Conservation (phyloP, 192 early-diverging fungal genomes). For the Coemansia javaensis region DNA sequence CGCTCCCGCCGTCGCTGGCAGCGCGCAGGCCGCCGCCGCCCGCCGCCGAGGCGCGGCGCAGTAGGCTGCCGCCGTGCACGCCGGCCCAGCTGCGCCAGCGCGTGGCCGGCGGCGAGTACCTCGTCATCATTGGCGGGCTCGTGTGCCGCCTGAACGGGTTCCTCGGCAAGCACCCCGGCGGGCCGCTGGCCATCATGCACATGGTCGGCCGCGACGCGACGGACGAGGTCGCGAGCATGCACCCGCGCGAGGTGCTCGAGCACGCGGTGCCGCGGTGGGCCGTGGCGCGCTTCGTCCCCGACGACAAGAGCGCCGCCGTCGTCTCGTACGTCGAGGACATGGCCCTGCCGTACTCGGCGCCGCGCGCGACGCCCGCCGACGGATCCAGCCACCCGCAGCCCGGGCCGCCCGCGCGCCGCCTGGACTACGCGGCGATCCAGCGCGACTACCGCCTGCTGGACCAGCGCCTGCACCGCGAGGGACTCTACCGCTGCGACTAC, state of each 20-base stretch:
- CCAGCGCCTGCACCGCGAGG: conserved; percentile 53
- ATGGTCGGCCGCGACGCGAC: conserved; percentile 88
- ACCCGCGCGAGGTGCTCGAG: conserved; percentile 76
- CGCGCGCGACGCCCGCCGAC: conserved; percentile 11
- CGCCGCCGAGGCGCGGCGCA: conserved; percentile 3
- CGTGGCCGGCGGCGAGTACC: conserved; percentile 60
- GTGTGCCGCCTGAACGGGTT: conserved; percentile 85
- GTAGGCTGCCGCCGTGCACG: conserved; percentile 37
- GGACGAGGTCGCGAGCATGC: conserved; percentile 80
- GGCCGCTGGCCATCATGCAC: conserved; percentile 81
- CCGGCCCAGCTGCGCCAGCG: conserved; percentile 32
- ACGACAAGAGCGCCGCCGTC: conserved; percentile 3
- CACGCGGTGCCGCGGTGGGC: conserved; percentile 73
- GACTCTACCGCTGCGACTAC: conserved; percentile 63
- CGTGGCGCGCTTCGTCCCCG: conserved; percentile 48
- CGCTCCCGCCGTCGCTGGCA: conserved; percentile 1
- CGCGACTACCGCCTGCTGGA: conserved; percentile 67
- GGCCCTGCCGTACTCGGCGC: conserved; percentile 33
- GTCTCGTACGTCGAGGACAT: conserved; percentile 45
- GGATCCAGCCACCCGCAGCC: conserved; percentile 16
- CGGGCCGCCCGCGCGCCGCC: conserved; percentile 1
- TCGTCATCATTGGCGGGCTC: conserved; percentile 80
- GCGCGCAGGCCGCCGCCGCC: not conserved
- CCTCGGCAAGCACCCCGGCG: conserved; percentile 85
- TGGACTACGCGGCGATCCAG: conserved; percentile 49